phyloP scores from a whole-genome alignment of 2,329 filamentous ascomycete genomes.

The Basipetospora sp. region DNA sequence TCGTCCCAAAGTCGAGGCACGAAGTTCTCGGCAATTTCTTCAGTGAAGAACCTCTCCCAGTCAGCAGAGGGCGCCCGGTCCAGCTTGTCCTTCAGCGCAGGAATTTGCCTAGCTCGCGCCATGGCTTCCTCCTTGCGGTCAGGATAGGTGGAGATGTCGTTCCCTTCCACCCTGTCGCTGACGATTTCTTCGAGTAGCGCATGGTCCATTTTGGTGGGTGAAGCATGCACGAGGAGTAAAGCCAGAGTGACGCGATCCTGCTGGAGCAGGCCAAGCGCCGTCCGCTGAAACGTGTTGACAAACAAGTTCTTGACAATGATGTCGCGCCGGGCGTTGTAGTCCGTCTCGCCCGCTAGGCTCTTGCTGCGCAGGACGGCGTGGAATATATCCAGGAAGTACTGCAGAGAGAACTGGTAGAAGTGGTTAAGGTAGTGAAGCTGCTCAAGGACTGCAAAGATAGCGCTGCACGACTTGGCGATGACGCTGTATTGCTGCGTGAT shows the following conservation, averaged over 20 bases:
- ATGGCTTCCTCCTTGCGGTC: constrained; percentile 55
- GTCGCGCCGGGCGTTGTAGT: constrained; percentile 68
- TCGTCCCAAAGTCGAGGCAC: constrained; percentile 66
- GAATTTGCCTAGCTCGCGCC: constrained; percentile 51
- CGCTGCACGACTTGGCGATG: constrained; percentile 87
- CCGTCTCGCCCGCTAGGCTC: constrained; percentile 52
- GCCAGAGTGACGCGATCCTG: constrained; percentile 89
- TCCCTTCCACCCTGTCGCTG: constrained; percentile 59
- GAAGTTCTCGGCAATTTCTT: constrained; percentile 73
- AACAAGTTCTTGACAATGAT: constrained; percentile 87
- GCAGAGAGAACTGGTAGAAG: constrained; percentile 97
- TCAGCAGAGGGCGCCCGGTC: constrained; percentile 43
- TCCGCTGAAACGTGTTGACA: constrained; percentile 78
- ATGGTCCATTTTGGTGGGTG: constrained; percentile 94
- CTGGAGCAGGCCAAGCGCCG: constrained; percentile 81
- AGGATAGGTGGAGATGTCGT: constrained; percentile 59
- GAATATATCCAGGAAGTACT: constrained; percentile 97
- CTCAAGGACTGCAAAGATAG: constrained; percentile 90
- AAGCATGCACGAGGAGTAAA: constrained; percentile 85
- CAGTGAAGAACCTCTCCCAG: constrained; percentile 71
- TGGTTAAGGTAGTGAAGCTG: constrained; percentile 97
- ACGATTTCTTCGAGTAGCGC: constrained; percentile 72
- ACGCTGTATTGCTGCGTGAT: constrained; percentile 90
- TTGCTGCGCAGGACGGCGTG: constrained; percentile 78
- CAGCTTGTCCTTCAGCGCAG: constrained; percentile 58